Evolutionary conservation across 371 early-diverging fungal genomes (phyloP), one percentile per base, ranked within the genome.

Genomic region (Rhizomucor miehei): DNA sequence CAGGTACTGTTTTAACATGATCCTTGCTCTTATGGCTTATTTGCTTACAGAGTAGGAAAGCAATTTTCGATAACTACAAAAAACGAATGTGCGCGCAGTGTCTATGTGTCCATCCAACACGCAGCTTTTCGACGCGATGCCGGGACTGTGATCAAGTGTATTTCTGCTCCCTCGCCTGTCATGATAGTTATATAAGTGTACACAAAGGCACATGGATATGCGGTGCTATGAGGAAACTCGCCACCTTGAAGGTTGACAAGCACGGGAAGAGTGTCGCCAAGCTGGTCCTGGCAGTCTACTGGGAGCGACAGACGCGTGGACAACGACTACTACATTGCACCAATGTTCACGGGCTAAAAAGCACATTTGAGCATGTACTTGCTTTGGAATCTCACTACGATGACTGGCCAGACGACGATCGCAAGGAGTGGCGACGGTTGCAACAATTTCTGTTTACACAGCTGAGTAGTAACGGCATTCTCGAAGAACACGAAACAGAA

Each of bases 61-160:
- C 68, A 9, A 60, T 77, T 14, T 73, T 73, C 61, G 81, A 76
- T 48, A 67, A 65, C 47, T 62, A 62, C 59, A 57, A 60, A 14
- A 77, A 77, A 54, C 64, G 71, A 24, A 66, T 76, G 4, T 81
- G 81, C 56, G 77, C 73, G 1, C 56, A 63, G 14, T 81, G 81
- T 54, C 58, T 76, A 8, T 71, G 62, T 41, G 58, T 62, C 12
- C 71, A 71, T 41, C 72, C 71, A 25, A 61, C 62, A 14, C 57
- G 60, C 11, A 49, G 58, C 10, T 71, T 76, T 38, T 67, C 66
- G 16, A 44, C 63, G 14, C 74, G 71, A 41, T 79, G 80, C 62
- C 35, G 52, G 23, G 48, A 49, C 19, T 82, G 80, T 65, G 77
- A 80, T 63, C 76, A 75, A 54, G 62, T 77, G 3, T 80, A 77